phyloP scores from a whole-genome alignment of 352 stramenopile species.

The Pythium plurisporium region DNA sequence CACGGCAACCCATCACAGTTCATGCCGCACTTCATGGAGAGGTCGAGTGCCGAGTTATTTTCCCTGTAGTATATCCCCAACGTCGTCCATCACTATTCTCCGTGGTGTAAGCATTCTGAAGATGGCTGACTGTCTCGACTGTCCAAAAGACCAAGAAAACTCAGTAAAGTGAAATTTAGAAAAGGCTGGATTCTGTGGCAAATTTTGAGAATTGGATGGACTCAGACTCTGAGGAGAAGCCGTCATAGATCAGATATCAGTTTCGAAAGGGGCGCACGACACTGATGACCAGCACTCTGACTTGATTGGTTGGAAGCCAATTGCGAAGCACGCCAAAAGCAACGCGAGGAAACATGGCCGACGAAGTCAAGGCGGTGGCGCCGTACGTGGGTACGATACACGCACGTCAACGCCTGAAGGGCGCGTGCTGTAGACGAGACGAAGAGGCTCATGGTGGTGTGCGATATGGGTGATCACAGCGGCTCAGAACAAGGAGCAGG shows the following conservation, averaged over 20 bases:
- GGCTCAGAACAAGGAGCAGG: slow-evolving; percentile 15
- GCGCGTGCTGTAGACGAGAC: not conserved
- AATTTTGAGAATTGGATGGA: slow-evolving; percentile 1
- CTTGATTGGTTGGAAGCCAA: slow-evolving; percentile 21
- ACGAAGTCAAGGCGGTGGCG: slow-evolving; percentile 22
- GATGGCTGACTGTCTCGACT: not conserved
- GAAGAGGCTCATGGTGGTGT: slow-evolving; percentile 5
- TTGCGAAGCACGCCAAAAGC: slow-evolving; percentile 1
- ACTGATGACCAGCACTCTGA: slow-evolving; percentile 23
- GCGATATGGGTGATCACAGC: not conserved
- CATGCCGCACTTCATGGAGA: too few species aligned
- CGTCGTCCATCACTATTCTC: not conserved
- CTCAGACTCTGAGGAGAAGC: too few species aligned
- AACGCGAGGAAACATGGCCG: slow-evolving; percentile 17
- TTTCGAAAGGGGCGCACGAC: slow-evolving; percentile 4
- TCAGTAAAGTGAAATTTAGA: not conserved
- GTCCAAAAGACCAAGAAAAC: not conserved
- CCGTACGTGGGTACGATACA: slow-evolving; percentile 17
- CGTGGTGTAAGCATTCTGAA: not conserved
- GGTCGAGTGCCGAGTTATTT: not conserved
- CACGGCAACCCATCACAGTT: too few species aligned
- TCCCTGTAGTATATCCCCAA: not conserved
- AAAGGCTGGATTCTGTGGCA: not conserved
- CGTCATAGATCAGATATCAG: slow-evolving; percentile 6
- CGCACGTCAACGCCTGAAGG: not conserved